phyloP scores from a whole-genome alignment of 495 filamentous ascomycete genomes.

The Aspergillus sparsus region DNA sequence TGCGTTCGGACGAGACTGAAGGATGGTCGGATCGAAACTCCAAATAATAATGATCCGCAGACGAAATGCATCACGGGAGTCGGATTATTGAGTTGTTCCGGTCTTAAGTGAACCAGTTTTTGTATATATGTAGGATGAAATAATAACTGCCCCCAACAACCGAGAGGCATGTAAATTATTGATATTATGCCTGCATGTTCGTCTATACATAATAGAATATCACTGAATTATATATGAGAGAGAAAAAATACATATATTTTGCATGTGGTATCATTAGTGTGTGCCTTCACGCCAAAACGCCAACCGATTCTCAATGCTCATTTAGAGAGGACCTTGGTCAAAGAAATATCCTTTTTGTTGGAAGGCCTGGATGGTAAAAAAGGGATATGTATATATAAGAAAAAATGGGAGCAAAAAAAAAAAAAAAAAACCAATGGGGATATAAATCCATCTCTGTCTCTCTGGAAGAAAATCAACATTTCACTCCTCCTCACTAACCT shows the following conservation, averaged over 20 bases:
- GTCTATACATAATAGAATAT: background rate
- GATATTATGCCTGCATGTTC: background rate
- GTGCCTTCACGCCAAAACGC: conserved; percentile 7
- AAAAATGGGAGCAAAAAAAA: conserved; percentile 17
- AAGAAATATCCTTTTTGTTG: too few relatives aligned
- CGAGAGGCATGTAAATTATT: background rate
- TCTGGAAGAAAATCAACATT: too few relatives aligned
- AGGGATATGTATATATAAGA: conserved; percentile 3
- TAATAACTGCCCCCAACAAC: background rate
- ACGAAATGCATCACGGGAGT: conserved; percentile 3
- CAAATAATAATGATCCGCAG: conserved; percentile 23
- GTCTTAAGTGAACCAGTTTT: conserved; percentile 14
- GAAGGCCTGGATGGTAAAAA: too few relatives aligned
- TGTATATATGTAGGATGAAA: background rate
- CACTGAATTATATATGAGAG: conserved; percentile 1
- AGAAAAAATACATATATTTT: conserved; percentile 4
- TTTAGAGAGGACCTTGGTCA: too few relatives aligned
- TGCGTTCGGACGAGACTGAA: background rate
- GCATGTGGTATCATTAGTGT: conserved; percentile 13
- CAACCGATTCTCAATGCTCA: conserved; percentile 9
- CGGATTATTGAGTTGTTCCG: conserved; percentile 31
- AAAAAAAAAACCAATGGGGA: conserved; percentile 13
- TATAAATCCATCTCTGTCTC: too few relatives aligned
- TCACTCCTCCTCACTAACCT: conserved; percentile 54
- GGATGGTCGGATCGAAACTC: background rate